phyloP scores from a whole-genome alignment of 139 green algal genomes.

The Tetraselmis striata region DNA sequence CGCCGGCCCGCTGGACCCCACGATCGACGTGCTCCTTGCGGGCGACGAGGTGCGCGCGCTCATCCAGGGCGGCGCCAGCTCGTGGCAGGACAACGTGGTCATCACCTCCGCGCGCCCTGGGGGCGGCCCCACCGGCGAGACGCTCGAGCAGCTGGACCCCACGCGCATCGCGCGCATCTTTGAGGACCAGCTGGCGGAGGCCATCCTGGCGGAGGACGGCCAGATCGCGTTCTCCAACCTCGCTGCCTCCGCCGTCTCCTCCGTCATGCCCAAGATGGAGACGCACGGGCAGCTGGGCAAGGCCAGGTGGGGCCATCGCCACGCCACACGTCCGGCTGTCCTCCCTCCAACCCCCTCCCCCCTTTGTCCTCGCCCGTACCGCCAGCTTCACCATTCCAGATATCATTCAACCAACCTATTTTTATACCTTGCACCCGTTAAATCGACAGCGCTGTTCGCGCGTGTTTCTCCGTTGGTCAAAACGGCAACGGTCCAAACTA shows the following conservation, averaged over 20 bases:
- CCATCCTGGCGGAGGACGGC: slow-evolving; percentile 85
- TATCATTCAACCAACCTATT: too few relatives aligned
- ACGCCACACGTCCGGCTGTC: too few relatives aligned
- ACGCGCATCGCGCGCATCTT: slow-evolving; percentile 79
- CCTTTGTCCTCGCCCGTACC: too few relatives aligned
- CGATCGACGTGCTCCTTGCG: slow-evolving; percentile 59
- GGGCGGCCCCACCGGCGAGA: slow-evolving; percentile 8
- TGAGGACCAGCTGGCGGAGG: slow-evolving; percentile 82
- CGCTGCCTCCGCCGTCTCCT: slow-evolving; percentile 74
- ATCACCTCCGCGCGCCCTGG: slow-evolving; percentile 23
- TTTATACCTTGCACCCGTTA: too few relatives aligned
- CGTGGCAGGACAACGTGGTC: slow-evolving; percentile 61
- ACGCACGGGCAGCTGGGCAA: slow-evolving; percentile 80
- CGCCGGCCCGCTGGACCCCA: slow-evolving; percentile 59
- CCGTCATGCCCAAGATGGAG: slow-evolving; percentile 91
- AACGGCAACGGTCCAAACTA: too few relatives aligned
- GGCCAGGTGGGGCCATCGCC: slow-evolving; percentile 50
- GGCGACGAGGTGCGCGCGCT: slow-evolving; percentile 61
- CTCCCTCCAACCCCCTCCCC: too few relatives aligned
- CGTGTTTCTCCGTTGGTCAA: too few relatives aligned
- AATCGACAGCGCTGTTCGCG: too few relatives aligned
- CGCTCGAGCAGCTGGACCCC: slow-evolving; percentile 30
- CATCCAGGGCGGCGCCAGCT: slow-evolving; percentile 60
- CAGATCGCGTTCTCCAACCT: slow-evolving; percentile 84
- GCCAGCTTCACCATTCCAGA: too few relatives aligned